phyloP scores from a whole-genome alignment of 192 early-diverging fungal species.

The Fimicolochytrium jonesii region DNA sequence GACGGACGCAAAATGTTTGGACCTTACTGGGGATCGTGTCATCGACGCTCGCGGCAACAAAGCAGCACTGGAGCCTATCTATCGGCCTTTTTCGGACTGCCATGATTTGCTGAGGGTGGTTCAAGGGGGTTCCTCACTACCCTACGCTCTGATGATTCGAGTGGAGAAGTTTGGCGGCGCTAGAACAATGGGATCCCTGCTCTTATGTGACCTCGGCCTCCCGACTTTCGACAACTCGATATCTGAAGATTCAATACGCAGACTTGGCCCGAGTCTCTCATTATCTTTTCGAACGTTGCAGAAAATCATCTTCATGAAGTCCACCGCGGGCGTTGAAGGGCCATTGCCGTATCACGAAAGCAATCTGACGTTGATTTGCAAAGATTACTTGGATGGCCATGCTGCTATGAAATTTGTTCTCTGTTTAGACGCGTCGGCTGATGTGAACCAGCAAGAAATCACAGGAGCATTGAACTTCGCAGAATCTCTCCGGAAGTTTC shows the following conservation, averaged over 20 bases:
- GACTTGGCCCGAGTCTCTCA: neutral
- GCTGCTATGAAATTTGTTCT: neutral
- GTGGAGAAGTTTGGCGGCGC: neutral
- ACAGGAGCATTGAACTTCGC: slow-evolving; percentile 5
- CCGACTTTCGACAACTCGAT: slow-evolving; percentile 2
- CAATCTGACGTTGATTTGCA: neutral
- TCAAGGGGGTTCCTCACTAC: slow-evolving; percentile 12
- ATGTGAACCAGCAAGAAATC: neutral
- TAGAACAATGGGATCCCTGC: neutral
- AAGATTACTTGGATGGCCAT: neutral
- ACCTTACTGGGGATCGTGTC: slow-evolving; percentile 4
- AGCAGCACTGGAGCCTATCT: neutral
- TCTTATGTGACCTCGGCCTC: slow-evolving; percentile 4
- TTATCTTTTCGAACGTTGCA: slow-evolving; percentile 3
- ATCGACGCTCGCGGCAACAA: neutral
- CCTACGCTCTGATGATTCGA: slow-evolving; percentile 3
- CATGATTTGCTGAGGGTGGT: neutral
- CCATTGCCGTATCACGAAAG: slow-evolving; percentile 2
- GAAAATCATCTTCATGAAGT: slow-evolving; percentile 2
- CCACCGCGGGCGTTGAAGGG: slow-evolving; percentile 7
- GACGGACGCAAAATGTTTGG: slow-evolving; percentile 19
- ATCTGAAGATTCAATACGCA: neutral
- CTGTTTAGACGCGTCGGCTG: neutral
- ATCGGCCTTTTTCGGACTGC: neutral
- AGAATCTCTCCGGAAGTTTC: slow-evolving; percentile 8